These are phyloP conservation scores for Rosa rugosa DNA, from an alignment of 306 rosid species.

Conservation along the genomic window DNA sequence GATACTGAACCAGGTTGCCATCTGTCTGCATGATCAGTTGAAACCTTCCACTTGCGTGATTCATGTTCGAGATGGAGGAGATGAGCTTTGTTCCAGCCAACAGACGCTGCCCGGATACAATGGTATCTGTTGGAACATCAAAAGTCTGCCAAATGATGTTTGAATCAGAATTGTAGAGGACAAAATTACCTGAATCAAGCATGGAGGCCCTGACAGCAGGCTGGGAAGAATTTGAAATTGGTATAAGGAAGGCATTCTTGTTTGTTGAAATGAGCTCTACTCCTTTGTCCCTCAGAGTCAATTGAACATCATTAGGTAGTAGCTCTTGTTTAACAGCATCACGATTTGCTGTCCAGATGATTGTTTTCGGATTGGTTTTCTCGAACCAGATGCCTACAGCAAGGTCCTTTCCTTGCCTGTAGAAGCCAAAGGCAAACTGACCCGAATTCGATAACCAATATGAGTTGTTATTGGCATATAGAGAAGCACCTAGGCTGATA, in stretches of 20 bases:
- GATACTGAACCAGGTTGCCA: constrained; percentile 5
- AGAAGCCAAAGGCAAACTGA: constrained; percentile 36
- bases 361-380: constrained; percentile 24
- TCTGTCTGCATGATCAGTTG: not conserved
- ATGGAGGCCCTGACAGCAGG: constrained; percentile 19
- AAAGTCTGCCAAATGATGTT: constrained; percentile 23
- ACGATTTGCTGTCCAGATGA: constrained; percentile 31
- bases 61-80: constrained; percentile 10
- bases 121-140: constrained; percentile 31
- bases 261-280: not conserved
- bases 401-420: not conserved
- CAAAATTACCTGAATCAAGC: constrained; percentile 37
- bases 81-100: not conserved
- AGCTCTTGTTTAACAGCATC: not conserved
- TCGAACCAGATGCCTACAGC: constrained; percentile 25
- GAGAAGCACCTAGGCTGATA: constrained; percentile 7
- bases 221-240: not conserved
- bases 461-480: constrained; percentile 3
- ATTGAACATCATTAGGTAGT: not conserved
- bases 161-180: constrained; percentile 8
- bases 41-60: not conserved
- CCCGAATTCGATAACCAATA: constrained; percentile 8
- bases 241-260: not conserved
- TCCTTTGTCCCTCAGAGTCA: not conserved
- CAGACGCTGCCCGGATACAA: constrained; percentile 16